Conservation (phyloP, 176 grass and related monocot species). For the Coix lacrymajobi region DNA sequence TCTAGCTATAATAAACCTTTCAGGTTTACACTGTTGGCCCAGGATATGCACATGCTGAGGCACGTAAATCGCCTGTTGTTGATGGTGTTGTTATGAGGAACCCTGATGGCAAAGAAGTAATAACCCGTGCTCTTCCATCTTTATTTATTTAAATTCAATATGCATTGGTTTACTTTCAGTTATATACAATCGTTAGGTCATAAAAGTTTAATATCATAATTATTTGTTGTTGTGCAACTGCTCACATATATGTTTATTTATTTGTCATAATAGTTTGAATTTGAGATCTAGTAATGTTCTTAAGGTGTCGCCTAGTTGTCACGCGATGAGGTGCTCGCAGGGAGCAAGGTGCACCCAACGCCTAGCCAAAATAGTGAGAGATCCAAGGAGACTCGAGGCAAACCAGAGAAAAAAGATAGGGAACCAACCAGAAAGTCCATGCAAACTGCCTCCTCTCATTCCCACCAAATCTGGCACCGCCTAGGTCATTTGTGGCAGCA, state of each 20-base stretch:
- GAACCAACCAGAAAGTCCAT: not conserved
- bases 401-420: not conserved
- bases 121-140: not conserved
- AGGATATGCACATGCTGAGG: slow-evolving; percentile 99
- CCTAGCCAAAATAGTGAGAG: not conserved
- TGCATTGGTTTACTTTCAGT: not conserved
- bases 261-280: not conserved
- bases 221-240: not conserved
- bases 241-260: not conserved
- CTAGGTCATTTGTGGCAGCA: not conserved
- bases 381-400: not conserved
- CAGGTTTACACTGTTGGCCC: slow-evolving; percentile 97
- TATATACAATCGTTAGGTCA: not conserved
- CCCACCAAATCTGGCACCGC: not conserved
- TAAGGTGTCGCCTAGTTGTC: not conserved
- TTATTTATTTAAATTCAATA: slow-evolving; percentile 14
- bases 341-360: not conserved
- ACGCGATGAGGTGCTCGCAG: not conserved
- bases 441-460: not conserved
- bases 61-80: slow-evolving; percentile 96
- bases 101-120: slow-evolving; percentile 95
- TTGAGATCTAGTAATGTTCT: not conserved
- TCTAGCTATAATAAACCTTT: slow-evolving; percentile 20
- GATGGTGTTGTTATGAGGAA: slow-evolving; percentile 99
- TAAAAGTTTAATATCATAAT: not conserved